Conservation (phyloP, 1,284 basidiomycete species). For the Ustanciosporium gigantosporum region DNA sequence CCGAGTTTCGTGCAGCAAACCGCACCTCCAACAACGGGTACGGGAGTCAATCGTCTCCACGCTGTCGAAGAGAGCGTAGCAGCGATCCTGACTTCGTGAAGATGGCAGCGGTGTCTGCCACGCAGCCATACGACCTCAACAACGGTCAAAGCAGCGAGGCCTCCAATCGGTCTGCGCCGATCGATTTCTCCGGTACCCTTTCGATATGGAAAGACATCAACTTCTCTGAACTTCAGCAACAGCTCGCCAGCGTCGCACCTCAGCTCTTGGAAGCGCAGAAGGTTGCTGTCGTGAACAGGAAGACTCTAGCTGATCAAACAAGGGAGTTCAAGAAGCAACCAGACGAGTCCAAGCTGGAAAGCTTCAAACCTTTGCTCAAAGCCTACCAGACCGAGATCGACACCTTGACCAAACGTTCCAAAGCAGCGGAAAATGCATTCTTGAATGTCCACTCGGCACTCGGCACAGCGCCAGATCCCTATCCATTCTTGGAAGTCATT, state of each 20-base stretch:
- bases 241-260: slow-evolving; percentile 29
- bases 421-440: slow-evolving; percentile 88
- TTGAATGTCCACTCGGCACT: slow-evolving; percentile 71
- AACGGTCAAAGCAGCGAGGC: too few relatives aligned
- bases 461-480: slow-evolving; percentile 92
- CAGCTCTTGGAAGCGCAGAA: slow-evolving; percentile 40
- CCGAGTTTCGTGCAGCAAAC: too few relatives aligned
- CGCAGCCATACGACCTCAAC: neutral
- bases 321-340: slow-evolving; percentile 54
- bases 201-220: slow-evolving; percentile 44
- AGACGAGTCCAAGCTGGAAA: slow-evolving; percentile 43
- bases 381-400: slow-evolving; percentile 93
- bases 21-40: too few relatives aligned
- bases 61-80: too few relatives aligned
- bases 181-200: slow-evolving; percentile 46
- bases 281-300: slow-evolving; percentile 48
- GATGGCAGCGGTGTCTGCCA: neutral
- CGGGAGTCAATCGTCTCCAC: too few relatives aligned
- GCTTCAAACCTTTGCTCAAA: slow-evolving; percentile 54
- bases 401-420: slow-evolving; percentile 85
- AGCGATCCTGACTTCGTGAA: too few relatives aligned
- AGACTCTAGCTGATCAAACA: slow-evolving; percentile 55
- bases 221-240: slow-evolving; percentile 30
- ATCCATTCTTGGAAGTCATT: slow-evolving; percentile 88
- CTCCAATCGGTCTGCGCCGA: too few relatives aligned